phyloP scores from a whole-genome alignment of 352 stramenopile genomes.

The Aphanomyces cochlioides region DNA sequence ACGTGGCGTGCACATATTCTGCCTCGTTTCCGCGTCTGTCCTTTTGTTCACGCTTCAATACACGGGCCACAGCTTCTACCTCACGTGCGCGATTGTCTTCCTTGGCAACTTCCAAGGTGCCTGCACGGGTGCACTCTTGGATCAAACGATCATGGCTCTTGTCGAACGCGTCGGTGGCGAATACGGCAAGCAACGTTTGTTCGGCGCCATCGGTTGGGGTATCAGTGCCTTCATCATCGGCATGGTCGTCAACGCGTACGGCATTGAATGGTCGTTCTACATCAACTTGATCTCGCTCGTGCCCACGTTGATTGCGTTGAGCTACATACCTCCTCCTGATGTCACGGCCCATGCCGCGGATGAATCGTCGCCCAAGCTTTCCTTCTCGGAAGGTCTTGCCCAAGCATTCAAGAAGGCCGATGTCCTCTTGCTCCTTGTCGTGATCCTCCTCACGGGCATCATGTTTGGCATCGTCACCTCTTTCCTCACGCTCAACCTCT shows the following conservation, averaged over 20 bases:
- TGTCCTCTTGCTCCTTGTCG: conserved; percentile 57
- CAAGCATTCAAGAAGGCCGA: conserved; percentile 35
- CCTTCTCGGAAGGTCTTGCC: not conserved
- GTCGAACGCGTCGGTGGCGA: conserved; percentile 55
- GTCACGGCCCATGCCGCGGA: not conserved
- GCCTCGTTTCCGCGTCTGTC: conserved; percentile 51
- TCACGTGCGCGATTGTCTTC: conserved; percentile 73
- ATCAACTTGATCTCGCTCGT: conserved; percentile 9
- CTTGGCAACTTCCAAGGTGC: conserved; percentile 69
- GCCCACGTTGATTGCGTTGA: conserved; percentile 1
- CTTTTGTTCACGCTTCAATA: conserved; percentile 72
- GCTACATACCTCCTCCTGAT: conserved; percentile 6
- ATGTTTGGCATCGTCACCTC: conserved; percentile 61
- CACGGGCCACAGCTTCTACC: conserved; percentile 46
- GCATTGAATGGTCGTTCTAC: conserved; percentile 75
- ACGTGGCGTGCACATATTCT: conserved; percentile 59
- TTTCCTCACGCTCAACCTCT: conserved; percentile 69
- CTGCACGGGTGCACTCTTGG: conserved; percentile 58
- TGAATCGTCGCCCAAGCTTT: not conserved
- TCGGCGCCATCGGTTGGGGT: conserved; percentile 62
- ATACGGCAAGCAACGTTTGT: conserved; percentile 75
- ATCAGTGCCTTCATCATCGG: conserved; percentile 60
- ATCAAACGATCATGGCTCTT: conserved; percentile 64
- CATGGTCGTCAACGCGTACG: conserved; percentile 50
- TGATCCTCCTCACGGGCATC: conserved; percentile 61